Conservation (phyloP, 371 early-diverging fungal species). For the Coemansia sp. region DNA sequence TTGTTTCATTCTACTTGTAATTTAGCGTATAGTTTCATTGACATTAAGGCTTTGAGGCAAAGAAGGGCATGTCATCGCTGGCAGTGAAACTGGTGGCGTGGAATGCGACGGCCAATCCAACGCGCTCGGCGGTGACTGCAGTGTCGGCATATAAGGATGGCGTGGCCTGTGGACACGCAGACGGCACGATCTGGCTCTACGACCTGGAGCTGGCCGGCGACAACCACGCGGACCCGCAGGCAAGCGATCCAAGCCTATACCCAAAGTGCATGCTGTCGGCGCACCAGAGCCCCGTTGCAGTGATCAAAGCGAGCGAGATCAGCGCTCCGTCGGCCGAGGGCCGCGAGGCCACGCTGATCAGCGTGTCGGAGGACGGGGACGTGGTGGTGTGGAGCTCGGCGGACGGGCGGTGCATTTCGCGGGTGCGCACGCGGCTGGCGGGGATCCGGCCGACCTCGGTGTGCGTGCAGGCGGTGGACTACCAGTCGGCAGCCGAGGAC, state of each 20-base stretch:
- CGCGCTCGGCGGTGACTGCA: constrained; percentile 26
- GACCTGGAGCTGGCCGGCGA: background rate
- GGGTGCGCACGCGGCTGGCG: constrained; percentile 25
- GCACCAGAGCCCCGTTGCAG: constrained; percentile 26
- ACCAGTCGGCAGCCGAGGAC: constrained; percentile 42
- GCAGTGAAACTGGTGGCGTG: constrained; percentile 29
- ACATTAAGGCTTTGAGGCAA: background rate
- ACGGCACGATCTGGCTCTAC: constrained; percentile 48
- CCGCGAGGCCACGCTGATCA: constrained; percentile 34
- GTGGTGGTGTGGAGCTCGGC: constrained; percentile 34
- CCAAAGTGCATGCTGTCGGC: constrained; percentile 35
- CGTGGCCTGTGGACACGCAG: constrained; percentile 37
- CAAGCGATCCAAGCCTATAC: background rate
- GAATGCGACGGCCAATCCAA: constrained; percentile 42
- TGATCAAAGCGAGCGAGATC: constrained; percentile 23
- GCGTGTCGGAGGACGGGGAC: constrained; percentile 39
- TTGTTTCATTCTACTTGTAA: background rate
- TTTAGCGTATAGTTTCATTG: background rate
- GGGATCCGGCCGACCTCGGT: constrained; percentile 24
- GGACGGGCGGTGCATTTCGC: constrained; percentile 47
- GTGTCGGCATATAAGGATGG: constrained; percentile 22
- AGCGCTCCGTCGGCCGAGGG: constrained; percentile 32
- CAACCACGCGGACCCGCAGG: background rate
- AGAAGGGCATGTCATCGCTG: constrained; percentile 8
- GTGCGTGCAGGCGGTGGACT: constrained; percentile 32